Base-by-base conservation (phyloP, 164 flowering plant species). In the Umbilicus rupestris region DNA sequence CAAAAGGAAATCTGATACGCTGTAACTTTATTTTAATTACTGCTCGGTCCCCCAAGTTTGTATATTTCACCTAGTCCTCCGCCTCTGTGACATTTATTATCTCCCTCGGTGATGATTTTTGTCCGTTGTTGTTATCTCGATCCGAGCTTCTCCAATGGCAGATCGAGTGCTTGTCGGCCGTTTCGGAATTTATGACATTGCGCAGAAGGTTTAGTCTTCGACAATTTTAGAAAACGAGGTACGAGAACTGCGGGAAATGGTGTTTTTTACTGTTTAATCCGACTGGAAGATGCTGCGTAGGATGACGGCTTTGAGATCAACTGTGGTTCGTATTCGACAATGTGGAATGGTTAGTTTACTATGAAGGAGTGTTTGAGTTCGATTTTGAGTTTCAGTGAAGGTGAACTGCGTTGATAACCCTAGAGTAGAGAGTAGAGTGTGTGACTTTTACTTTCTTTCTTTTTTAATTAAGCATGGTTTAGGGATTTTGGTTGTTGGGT, bases 61-160 rank as follows among this genome's bases (percentile, higher is more conserved):
- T 26, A 55, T 55, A 55, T 11, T 55, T 14, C 29, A 1, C 17
- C 5, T 20, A 17, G 1, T 20, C 20, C 26, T 20, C 55, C 11
- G 26, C 8, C 4, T 55, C 60, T 55, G 29, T 14, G 58, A 55
- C 35, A 55, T 55, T 55, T 55, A 28, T 28, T 55, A 33, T 55
- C 33, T 55, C 60, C 17, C 44, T 3, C 33, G 11, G 35, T 26
- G 33, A 14, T 7, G 12, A 28, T 3, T 29, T 5, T 26, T 4
- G 28, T 50, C 22, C 11, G 26, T 28, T 15, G 19, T 29, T 28
- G 33, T 28, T 30, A 15, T 55, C 60, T 28, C 60, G 60, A 55
- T 55, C 31, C 19, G 60, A 55, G 60, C 60, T 55, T 55, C 60
- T 55, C 60, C 31, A 16, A 17, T 16, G 5, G 60, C 60, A 55